Conservation (phyloP, 2,329 filamentous ascomycete genomes). For the Aquanectria penicillioides region DNA sequence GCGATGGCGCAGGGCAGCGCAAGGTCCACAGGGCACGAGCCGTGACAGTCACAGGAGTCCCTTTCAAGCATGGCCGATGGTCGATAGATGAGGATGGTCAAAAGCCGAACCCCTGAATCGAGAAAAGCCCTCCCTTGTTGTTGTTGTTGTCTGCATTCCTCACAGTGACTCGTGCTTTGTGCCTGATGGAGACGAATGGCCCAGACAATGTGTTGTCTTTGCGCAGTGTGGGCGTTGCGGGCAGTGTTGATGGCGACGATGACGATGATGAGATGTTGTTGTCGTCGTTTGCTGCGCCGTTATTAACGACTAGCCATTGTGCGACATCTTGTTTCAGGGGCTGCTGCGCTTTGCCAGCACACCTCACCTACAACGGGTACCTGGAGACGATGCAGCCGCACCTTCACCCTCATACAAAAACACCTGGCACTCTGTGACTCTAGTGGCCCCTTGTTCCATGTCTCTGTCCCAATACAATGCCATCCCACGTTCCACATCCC, state of each 20-base stretch:
- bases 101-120: slow-evolving; percentile 17
- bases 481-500: slow-evolving; percentile 7
- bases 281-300: slow-evolving; percentile 10
- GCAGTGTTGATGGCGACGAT: no score
- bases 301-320: slow-evolving; percentile 18
- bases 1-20: slow-evolving; percentile 20
- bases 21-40: slow-evolving; percentile 15
- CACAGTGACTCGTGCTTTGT: background rate
- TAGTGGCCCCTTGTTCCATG: slow-evolving; percentile 14
- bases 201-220: background rate
- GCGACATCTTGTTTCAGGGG: slow-evolving; percentile 33
- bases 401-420: no score
- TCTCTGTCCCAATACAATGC: no score
- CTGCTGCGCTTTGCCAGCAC: slow-evolving; percentile 23
- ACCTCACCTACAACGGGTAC: slow-evolving; percentile 9
- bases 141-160: background rate
- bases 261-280: no score
- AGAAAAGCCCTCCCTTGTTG: slow-evolving; percentile 7
- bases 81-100: slow-evolving; percentile 1
- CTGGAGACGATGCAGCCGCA: slow-evolving; percentile 9
- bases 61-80: slow-evolving; percentile 13
- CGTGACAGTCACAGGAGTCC: slow-evolving; percentile 9
- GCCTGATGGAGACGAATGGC: background rate
- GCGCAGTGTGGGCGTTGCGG: no score
- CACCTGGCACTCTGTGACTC: slow-evolving; percentile 9